Percentiles rank a stretch among this genome's conserved stretches.
Conservation (phyloP, 768 basidiomycete species). For the Lyophyllum semitale region DNA sequence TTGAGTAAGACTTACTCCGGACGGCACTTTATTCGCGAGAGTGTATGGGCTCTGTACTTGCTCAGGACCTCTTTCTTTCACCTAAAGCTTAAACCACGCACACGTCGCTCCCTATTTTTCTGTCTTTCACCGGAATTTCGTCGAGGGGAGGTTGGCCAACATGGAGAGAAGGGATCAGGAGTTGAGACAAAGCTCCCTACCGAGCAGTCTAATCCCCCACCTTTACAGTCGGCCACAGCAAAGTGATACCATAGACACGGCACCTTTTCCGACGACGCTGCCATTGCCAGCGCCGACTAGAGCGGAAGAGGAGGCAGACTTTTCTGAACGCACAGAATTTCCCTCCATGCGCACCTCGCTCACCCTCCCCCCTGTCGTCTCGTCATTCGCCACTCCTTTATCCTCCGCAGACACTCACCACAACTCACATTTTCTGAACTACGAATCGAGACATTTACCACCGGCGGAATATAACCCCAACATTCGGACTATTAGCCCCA, state of each 20-base stretch:
- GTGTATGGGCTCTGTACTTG: constrained; percentile 26
- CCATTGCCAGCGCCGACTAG: constrained; percentile 9
- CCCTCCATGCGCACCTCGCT: constrained; percentile 17
- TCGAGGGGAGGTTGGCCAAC: constrained; percentile 12
- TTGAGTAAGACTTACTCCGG: constrained; percentile 21
- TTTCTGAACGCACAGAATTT: constrained; percentile 9
- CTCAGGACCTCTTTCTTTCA: constrained; percentile 19
- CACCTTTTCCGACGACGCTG: constrained; percentile 12
- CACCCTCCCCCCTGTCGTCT: constrained; percentile 10
- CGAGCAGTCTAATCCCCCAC: constrained; percentile 51
- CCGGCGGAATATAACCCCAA: constrained; percentile 1
- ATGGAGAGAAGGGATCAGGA: constrained; percentile 26
- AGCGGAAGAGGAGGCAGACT: constrained; percentile 12
- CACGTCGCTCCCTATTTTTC: constrained; percentile 20
- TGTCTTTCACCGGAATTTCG: constrained; percentile 16
- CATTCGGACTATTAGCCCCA: constrained; percentile 5
- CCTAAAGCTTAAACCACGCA: constrained; percentile 12
- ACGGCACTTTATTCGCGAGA: constrained; percentile 25
- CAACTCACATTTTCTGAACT: constrained; percentile 5
- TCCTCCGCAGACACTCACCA: constrained; percentile 8
- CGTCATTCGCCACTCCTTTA: constrained; percentile 13
- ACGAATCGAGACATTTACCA: constrained; percentile 9
- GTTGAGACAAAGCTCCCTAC: constrained; percentile 47
- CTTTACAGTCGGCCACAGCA: constrained; percentile 42
- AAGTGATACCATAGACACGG: constrained; percentile 23